phyloP scores from a whole-genome alignment of 2,329 filamentous ascomycete species.

The Alternaria rosae region DNA sequence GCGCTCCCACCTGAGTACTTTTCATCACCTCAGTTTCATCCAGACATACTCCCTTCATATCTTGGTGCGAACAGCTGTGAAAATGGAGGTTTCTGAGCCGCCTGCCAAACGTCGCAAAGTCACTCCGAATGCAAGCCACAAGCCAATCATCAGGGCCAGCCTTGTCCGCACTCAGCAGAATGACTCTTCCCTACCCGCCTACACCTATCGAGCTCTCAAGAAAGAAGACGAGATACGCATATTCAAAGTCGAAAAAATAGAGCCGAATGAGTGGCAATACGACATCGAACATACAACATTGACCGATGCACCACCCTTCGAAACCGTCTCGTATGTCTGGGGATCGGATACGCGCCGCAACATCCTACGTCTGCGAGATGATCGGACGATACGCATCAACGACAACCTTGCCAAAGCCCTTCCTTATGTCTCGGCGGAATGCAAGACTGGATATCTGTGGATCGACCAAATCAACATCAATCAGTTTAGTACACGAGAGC shows the following conservation, averaged over 20 bases:
- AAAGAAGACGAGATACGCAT: neutral
- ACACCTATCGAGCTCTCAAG: neutral
- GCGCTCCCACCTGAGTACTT: neutral
- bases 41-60: neutral
- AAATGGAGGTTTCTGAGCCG: neutral
- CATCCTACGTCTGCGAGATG: neutral
- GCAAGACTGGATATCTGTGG: neutral
- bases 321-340: neutral
- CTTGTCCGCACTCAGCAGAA: neutral
- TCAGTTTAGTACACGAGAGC: neutral
- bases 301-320: neutral
- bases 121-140: neutral
- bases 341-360: neutral
- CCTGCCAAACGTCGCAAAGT: neutral
- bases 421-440: neutral
- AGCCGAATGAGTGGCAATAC: neutral
- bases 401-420: neutral
- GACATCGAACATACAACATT: neutral
- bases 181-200: neutral
- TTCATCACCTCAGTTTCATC: neutral
- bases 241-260: neutral
- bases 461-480: neutral
- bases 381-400: neutral
- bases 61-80: fast-evolving
- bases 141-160: neutral